Evolutionary conservation across 2,329 filamentous ascomycete genomes (phyloP), one percentile per base, ranked within the genome.

Genomic region (Trichophyton simii): DNA sequence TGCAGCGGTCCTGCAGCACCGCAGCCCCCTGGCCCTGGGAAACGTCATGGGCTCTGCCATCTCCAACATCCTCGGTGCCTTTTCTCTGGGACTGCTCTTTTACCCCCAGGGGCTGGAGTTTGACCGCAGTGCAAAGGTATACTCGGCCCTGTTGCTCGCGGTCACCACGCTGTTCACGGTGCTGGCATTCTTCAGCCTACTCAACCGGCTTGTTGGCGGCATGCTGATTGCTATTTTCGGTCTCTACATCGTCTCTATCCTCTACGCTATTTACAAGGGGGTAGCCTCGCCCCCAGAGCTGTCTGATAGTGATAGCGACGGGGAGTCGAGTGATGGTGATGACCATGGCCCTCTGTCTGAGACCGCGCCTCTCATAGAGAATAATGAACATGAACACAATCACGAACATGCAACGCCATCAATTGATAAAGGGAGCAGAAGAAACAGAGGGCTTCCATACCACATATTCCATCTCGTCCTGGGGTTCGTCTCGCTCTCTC

Each of bases 61-160:
- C 54, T 82, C 80, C 58, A 82, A 82, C 60, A 80, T 82, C 58
- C 73, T 82, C 1, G 80, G 80, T 15, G 80, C 80, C 11, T 83
- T 83, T 65, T 80, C 79, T 1, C 71, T 83, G 0, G 80, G 79
- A 3, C 71, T 83, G 0, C 66, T 82, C 2, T 66, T 70, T 1
- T 61, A 46, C 18, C 15, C 15, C 15, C 42, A 20, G 18, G 42
- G 42, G 18, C 5, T n/a, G 42, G 15, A 46, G 15, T 46, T 46
- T 15, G 42, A 46, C 18, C 15, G 42, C 15, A 46, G 42, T 3
- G 15, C 42, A 20, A n/a, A 9, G 42, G 5, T 46, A n/a, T 46
- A 46, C 42, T 46, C 42, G 4, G 1, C 18, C 18, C 8, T 80
- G 8, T 68, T 78, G 9, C 69, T 80, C 4, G 65, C 70, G 0